A percentile compares a stretch with the other conserved stretches of the same genome.
phyloP scores from a whole-genome alignment of 176 grass and related monocot species.

The Phragmites australis region DNA sequence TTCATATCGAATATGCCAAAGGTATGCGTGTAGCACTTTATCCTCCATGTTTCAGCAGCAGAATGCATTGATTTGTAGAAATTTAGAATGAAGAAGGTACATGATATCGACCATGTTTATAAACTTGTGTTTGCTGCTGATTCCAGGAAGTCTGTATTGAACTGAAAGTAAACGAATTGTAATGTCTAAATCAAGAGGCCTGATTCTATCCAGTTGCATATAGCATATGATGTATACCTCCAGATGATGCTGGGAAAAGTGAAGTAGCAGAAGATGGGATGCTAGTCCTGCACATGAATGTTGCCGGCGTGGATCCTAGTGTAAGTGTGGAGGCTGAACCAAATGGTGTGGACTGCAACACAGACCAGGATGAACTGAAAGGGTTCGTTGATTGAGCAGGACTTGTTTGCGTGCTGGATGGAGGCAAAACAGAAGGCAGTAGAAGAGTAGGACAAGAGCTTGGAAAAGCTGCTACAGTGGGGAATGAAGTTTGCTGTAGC shows the following conservation, averaged over 20 bases:
- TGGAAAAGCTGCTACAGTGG: conserved; percentile 28
- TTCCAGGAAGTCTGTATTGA: neutral
- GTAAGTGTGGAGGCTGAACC: conserved; percentile 46
- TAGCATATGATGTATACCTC: conserved; percentile 38
- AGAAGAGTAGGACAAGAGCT: conserved; percentile 38
- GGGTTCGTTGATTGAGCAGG: conserved; percentile 38
- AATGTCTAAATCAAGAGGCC: neutral
- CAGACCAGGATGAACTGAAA: conserved; percentile 46
- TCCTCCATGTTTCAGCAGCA: neutral
- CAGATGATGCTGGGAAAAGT: conserved; percentile 44
- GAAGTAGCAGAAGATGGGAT: conserved; percentile 41
- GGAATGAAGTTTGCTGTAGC: conserved; percentile 32
- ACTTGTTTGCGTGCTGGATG: conserved; percentile 40
- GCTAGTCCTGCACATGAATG: conserved; percentile 37
- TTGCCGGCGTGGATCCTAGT: conserved; percentile 37
- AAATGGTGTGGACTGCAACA: conserved; percentile 50
- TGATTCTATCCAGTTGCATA: neutral
- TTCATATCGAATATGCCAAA: neutral
- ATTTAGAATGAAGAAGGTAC: conserved; percentile 17
- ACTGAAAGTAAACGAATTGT: conserved; percentile 3
- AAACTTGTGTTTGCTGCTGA: neutral
- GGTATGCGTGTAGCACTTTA: neutral
- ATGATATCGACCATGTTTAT: conserved; percentile 16
- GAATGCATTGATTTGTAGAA: neutral
- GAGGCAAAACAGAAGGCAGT: conserved; percentile 33